Evolutionary conservation across 2,329 filamentous ascomycete genomes (phyloP).

Genomic region (Cladosporium sp.): DNA sequence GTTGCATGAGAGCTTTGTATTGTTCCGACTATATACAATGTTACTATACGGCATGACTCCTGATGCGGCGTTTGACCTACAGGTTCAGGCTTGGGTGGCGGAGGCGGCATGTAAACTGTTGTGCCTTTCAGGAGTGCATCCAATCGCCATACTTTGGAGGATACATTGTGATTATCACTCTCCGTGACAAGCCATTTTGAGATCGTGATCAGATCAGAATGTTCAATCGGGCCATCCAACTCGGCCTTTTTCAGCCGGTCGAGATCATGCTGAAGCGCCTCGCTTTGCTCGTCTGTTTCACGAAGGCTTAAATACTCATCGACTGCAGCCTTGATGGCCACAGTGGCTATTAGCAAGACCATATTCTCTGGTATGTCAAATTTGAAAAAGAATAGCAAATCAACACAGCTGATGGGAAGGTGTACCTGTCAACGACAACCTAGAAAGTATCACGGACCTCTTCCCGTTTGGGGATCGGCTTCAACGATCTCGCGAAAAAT

Average conservation of each 20-base stretch:
- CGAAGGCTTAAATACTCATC: conserved; percentile 26
- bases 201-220: conserved; percentile 63
- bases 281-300: conserved; percentile 9
- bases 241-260: conserved; percentile 22
- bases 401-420: neutral
- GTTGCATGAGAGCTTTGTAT: conserved; percentile 83
- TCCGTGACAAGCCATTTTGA: conserved; percentile 49
- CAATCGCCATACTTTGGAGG: conserved; percentile 46
- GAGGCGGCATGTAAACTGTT: conserved; percentile 71
- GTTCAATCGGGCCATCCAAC: conserved; percentile 66
- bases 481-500: conserved; percentile 9
- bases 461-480: conserved; percentile 6
- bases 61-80: conserved; percentile 46
- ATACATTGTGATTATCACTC: conserved; percentile 5
- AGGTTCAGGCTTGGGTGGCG: conserved; percentile 70
- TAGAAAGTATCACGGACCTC: neutral
- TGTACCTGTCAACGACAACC: conserved; percentile 2
- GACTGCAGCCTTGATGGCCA: conserved; percentile 62
- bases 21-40: conserved; percentile 58
- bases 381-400: too few relatives aligned
- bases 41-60: conserved; percentile 13
- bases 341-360: conserved; percentile 75
- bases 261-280: conserved; percentile 12
- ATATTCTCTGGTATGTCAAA: conserved; percentile 43
- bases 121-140: conserved; percentile 69